phyloP scores from a whole-genome alignment of 257 asterid genomes.

The Anisodus acutangulus region DNA sequence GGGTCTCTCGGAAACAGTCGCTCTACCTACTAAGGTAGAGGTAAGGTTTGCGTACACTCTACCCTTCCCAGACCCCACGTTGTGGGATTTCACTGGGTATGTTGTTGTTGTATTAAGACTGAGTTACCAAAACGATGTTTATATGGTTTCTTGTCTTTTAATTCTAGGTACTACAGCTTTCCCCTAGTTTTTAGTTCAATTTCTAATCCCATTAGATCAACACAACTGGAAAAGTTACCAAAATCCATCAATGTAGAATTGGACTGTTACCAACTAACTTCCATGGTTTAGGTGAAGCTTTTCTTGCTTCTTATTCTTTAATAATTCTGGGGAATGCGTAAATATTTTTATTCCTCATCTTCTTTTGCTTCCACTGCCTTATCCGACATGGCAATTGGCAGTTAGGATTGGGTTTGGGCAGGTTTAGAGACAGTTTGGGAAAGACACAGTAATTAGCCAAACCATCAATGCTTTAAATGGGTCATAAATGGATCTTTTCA shows the following conservation, averaged over 20 bases:
- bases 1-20: no score
- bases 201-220: neutral
- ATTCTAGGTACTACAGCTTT: neutral
- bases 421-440: neutral
- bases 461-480: neutral
- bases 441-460: neutral
- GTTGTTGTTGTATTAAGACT: no score
- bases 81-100: no score
- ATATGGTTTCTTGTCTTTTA: neutral
- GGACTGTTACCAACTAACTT: neutral
- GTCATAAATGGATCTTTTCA: neutral
- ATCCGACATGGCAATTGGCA: neutral
- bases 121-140: neutral
- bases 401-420: neutral
- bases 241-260: constrained; percentile 1
- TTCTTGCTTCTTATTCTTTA: neutral
- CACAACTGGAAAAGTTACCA: neutral
- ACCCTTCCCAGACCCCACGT: no score
- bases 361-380: neutral
- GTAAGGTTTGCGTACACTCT: no score
- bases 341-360: neutral
- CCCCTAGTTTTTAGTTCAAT: neutral
- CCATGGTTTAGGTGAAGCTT: neutral
- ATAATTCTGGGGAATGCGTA: neutral
- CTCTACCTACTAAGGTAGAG: no score